These are phyloP conservation scores for Suillus brevipes DNA, from an alignment of 768 basidiomycete species.

Conservation along the genomic window DNA sequence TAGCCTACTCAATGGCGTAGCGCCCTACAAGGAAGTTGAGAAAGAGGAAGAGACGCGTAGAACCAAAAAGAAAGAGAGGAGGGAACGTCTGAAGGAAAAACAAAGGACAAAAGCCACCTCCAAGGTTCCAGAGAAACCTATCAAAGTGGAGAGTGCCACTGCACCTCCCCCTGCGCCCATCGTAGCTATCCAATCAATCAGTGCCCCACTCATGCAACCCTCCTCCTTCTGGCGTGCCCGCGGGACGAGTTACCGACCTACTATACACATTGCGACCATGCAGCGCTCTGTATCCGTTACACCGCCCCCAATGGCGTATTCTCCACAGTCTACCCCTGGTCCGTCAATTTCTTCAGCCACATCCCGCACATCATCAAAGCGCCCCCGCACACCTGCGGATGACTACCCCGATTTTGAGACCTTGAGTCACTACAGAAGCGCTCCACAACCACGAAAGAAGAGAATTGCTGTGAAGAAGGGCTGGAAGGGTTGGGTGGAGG, in stretches of 20 bases:
- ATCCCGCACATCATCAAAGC: conserved; percentile 78
- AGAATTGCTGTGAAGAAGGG: conserved; percentile 70
- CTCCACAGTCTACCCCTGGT: conserved; percentile 72
- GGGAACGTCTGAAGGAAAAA: conserved; percentile 51
- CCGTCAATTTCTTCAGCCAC: conserved; percentile 73
- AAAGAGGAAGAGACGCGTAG: conserved; percentile 57
- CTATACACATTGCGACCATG: conserved; percentile 68
- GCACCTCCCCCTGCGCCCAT: conserved; percentile 20
- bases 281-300: conserved; percentile 75
- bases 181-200: conserved; percentile 27
- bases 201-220: conserved; percentile 33
- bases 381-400: conserved; percentile 74
- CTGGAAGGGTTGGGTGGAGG: conserved; percentile 92
- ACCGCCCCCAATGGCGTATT: conserved; percentile 65
- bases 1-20: conserved; percentile 74
- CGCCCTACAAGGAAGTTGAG: conserved; percentile 62
- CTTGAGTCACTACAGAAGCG: neutral
- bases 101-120: conserved; percentile 41
- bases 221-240: conserved; percentile 66
- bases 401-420: conserved; percentile 30
- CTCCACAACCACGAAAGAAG: conserved; percentile 54
- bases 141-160: conserved; percentile 19
- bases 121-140: conserved; percentile 36
- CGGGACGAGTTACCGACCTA: conserved; percentile 44
- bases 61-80: conserved; percentile 51